Evolutionary conservation across 345 rosid genomes (phyloP).

Genomic region (Bruguiera sexangula): DNA sequence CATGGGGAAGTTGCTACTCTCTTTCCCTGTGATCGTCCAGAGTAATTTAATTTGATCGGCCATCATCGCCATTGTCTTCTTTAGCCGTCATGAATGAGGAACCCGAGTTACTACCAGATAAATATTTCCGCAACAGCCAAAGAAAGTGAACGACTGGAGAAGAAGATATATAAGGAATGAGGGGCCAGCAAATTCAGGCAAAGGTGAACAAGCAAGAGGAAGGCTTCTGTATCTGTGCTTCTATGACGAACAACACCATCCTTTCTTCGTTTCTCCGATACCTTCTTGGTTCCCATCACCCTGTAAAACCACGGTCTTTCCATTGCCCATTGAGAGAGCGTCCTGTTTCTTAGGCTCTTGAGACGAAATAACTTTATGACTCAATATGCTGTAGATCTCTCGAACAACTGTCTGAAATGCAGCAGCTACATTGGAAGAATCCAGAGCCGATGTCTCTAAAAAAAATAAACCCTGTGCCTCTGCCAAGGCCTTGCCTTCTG

Average conservation of each 20-base stretch:
- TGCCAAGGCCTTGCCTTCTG: slow-evolving; percentile 81
- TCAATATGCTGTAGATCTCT: slow-evolving; percentile 84
- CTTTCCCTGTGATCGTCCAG: no score
- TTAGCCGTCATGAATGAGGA: slow-evolving; percentile 21
- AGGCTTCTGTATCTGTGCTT: not conserved
- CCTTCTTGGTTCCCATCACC: slow-evolving; percentile 30
- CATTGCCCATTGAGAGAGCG: slow-evolving; percentile 51
- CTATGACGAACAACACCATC: slow-evolving; percentile 64
- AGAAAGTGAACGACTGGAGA: slow-evolving; percentile 27
- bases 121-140: slow-evolving; percentile 21
- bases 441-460: slow-evolving; percentile 94
- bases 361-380: slow-evolving; percentile 84
- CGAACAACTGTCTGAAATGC: slow-evolving; percentile 92
- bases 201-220: not conserved
- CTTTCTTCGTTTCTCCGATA: slow-evolving; percentile 35
- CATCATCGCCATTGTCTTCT: slow-evolving; percentile 14
- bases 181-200: slow-evolving; percentile 9
- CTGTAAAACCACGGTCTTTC: slow-evolving; percentile 66
- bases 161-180: slow-evolving; percentile 9
- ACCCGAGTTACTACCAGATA: slow-evolving; percentile 1
- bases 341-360: slow-evolving; percentile 69
- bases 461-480: slow-evolving; percentile 89
- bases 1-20: no score
- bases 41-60: slow-evolving; percentile 10
- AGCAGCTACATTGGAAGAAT: slow-evolving; percentile 80